Evolutionary conservation across 352 stramenopile genomes (phyloP).

Genomic region (Phytophthora melonis): DNA sequence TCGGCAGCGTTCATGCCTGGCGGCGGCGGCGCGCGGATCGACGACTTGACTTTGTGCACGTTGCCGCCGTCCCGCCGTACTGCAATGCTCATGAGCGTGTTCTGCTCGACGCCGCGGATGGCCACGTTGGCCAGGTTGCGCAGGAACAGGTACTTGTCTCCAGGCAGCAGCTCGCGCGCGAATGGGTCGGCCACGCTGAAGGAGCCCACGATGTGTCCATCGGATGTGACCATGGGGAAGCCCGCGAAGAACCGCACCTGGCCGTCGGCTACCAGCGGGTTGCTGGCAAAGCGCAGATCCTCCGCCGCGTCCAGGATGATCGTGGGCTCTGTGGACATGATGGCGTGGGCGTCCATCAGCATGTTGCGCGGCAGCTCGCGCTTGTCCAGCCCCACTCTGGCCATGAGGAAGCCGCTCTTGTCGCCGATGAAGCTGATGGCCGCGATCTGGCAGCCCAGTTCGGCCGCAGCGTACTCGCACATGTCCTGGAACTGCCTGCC

Average conservation of each 20-base stretch:
- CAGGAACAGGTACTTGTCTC: constrained; percentile 86
- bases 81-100: constrained; percentile 62
- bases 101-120: constrained; percentile 83
- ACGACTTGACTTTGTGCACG: constrained; percentile 39
- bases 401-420: constrained; percentile 88
- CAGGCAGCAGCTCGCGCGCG: constrained; percentile 73
- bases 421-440: constrained; percentile 88
- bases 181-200: constrained; percentile 85
- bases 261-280: constrained; percentile 78
- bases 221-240: constrained; percentile 78
- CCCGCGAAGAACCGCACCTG: constrained; percentile 87
- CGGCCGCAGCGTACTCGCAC: constrained; percentile 84
- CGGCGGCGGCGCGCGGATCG: constrained; percentile 51
- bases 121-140: constrained; percentile 85
- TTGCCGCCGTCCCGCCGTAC: constrained; percentile 33
- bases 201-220: constrained; percentile 72
- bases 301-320: constrained; percentile 85
- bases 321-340: constrained; percentile 81
- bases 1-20: constrained; percentile 71
- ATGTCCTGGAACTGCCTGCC: constrained; percentile 89
- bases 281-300: constrained; percentile 83
- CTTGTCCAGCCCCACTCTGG: constrained; percentile 81
- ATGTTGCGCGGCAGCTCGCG: constrained; percentile 82
- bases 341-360: constrained; percentile 81
- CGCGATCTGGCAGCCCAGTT: constrained; percentile 83